Base-by-base conservation (phyloP, 352 stramenopile species). In the Globisporangium okanoganense region DNA sequence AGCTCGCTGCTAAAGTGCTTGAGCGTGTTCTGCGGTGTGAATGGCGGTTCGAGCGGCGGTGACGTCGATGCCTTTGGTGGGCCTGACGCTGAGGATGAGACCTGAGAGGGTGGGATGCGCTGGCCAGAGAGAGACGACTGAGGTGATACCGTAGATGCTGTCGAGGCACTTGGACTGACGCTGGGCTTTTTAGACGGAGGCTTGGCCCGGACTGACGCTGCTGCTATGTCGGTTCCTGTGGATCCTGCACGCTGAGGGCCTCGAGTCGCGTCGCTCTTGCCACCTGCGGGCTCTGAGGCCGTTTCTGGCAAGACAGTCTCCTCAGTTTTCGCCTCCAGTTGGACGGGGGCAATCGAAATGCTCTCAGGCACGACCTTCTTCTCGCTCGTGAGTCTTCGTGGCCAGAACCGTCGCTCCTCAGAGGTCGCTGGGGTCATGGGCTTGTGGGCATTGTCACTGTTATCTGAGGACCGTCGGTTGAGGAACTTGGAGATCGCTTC, bases 1-100 rank as follows among this genome's bases (percentile, higher is more conserved):
- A 91, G 72, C 29, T 90, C 71, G 59, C 56, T 18, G 55, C 51
- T 29, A 41, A 44, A 64, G 20, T 45, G 16, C 7, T 36, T 31
- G 6, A 59, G 47, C 13, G 47, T 43, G 22, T 54, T 45, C 36
- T 70, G 61, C 43, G 65, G 56, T 44, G 72, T 56, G 29, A 79
- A 77, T 25, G 76, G 67, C 14, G 65, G 64, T 0, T 70, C 58
- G 1, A 61, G 71, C 0, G 43, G 45, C 3, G 71, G 57, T 53
- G n/a, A n/a, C n/a, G 65, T 71, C 31, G 54, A 59, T 20, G 49
- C 24, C 2, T 12, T 20, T 18, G 12, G 8, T 58, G 41, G 18
- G 38, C 29, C 35, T 45, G 24, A 3, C 29, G 38, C 14, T 51
- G 47, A 6, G 40, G 25, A 16, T 44, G 18, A 2, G 13, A 22